phyloP scores from a whole-genome alignment of 352 stramenopile species.

The Phytophthora aleatoria region DNA sequence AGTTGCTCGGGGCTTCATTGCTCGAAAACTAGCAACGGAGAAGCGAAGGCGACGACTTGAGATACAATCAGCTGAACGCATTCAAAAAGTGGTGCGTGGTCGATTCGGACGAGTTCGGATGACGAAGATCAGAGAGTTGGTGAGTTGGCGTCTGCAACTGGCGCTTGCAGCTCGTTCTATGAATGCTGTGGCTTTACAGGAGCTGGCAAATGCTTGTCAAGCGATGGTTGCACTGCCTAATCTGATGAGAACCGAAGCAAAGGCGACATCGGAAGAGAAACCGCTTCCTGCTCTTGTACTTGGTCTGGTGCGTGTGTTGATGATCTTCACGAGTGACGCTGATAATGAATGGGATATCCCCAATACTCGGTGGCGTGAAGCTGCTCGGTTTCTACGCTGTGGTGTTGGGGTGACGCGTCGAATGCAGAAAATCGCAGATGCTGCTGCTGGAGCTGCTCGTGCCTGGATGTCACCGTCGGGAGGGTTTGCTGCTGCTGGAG shows the following conservation, averaged over 20 bases:
- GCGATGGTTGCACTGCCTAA: constrained; percentile 54
- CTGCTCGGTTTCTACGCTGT: constrained; percentile 56
- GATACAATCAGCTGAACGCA: constrained; percentile 27
- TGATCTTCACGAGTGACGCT: constrained; percentile 63
- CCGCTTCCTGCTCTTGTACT: constrained; percentile 61
- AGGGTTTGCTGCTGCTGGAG: constrained; percentile 18
- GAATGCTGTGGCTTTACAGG: constrained; percentile 42
- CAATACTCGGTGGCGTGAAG: constrained; percentile 69
- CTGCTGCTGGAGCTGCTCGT: constrained; percentile 36
- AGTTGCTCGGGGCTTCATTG: constrained; percentile 55
- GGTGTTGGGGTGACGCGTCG: constrained; percentile 48
- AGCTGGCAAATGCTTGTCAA: constrained; percentile 58
- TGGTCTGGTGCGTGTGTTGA: constrained; percentile 71
- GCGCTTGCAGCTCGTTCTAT: constrained; percentile 26
- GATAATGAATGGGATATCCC: constrained; percentile 60
- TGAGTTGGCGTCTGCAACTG: constrained; percentile 36
- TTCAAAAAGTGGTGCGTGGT: constrained; percentile 67
- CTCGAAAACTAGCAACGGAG: constrained; percentile 36
- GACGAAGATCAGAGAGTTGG: constrained; percentile 51
- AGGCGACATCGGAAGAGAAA: constrained; percentile 5
- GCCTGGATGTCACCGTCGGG: constrained; percentile 13
- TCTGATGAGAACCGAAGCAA: constrained; percentile 15
- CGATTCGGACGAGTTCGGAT: constrained; percentile 66
- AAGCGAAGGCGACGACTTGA: constrained; percentile 25
- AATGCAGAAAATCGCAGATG: constrained; percentile 58